Evolutionary conservation across 2,329 filamentous ascomycete species (phyloP).

Genomic region (Fusarium longipes): DNA sequence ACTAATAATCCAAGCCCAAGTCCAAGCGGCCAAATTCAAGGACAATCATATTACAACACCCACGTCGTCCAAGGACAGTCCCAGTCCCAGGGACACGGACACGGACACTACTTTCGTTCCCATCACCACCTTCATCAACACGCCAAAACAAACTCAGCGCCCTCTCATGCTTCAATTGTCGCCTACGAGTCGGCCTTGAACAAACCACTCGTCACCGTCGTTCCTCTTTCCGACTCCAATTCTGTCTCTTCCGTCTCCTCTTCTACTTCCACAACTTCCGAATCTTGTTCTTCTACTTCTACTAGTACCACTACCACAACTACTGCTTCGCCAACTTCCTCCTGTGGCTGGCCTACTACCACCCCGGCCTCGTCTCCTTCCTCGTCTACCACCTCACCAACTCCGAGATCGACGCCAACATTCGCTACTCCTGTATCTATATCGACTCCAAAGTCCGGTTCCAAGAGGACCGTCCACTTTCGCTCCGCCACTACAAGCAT

Average conservation of each 20-base stretch:
- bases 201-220: conserved; percentile 38
- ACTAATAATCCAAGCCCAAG: conserved; percentile 5
- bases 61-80: conserved; percentile 6
- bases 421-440: conserved; percentile 32
- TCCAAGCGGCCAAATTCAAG: conserved; percentile 5
- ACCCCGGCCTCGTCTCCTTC: conserved; percentile 38
- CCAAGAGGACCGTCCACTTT: conserved; percentile 36
- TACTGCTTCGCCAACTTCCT: conserved; percentile 30
- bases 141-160: conserved; percentile 33
- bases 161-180: conserved; percentile 35
- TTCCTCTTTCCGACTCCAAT: conserved; percentile 38
- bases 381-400: conserved; percentile 37
- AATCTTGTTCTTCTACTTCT: conserved; percentile 36
- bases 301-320: conserved; percentile 33
- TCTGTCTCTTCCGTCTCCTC: conserved; percentile 35
- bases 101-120: conserved; percentile 40
- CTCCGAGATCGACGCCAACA: conserved; percentile 36
- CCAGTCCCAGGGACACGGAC: conserved; percentile 7
- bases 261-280: conserved; percentile 35
- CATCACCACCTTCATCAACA: conserved; percentile 35
- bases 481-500: conserved; percentile 25
- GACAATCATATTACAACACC: conserved; percentile 4
- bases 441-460: conserved; percentile 21
- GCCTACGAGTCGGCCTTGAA: conserved; percentile 41
- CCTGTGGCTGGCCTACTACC: conserved; percentile 33